A percentile compares a stretch with the other conserved stretches of the same genome.
Evolutionary conservation across 495 filamentous ascomycete genomes (phyloP).

Genomic region (Clavariopsis aquatica): DNA sequence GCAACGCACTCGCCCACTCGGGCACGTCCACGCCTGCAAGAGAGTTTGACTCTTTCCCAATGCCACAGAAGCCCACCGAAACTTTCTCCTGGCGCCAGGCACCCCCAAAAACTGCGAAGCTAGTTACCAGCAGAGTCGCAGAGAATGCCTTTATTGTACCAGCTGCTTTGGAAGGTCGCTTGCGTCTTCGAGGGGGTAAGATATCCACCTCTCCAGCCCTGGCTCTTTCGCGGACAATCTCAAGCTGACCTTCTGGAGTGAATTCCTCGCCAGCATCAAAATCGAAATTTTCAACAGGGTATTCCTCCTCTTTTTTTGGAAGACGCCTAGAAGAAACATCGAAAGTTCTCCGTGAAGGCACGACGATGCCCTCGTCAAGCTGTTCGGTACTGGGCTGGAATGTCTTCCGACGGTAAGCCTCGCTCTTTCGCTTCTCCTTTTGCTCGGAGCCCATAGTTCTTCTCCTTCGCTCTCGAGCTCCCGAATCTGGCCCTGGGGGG

Average conservation of each 20-base stretch:
- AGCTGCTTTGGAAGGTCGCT: constrained; percentile 28
- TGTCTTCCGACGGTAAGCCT: constrained; percentile 48
- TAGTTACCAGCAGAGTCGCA: constrained; percentile 63
- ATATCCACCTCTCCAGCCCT: constrained; percentile 47
- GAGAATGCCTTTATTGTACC: constrained; percentile 45
- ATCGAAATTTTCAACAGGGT: constrained; percentile 52
- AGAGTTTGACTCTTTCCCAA: constrained; percentile 60
- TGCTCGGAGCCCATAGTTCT: constrained; percentile 42
- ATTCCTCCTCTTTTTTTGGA: constrained; percentile 45
- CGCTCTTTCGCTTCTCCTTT: constrained; percentile 52
- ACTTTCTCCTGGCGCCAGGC: constrained; percentile 95
- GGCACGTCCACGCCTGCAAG: constrained; percentile 46
- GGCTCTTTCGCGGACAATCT: constrained; percentile 63
- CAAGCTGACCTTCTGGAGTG: constrained; percentile 83
- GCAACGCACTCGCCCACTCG: constrained; percentile 62
- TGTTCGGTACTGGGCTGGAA: constrained; percentile 40
- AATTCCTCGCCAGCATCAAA: constrained; percentile 75
- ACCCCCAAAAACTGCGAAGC: constrained; percentile 65
- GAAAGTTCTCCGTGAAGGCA: constrained; percentile 50
- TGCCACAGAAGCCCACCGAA: constrained; percentile 90
- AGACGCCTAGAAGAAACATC: constrained; percentile 42
- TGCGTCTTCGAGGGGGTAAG: constrained; percentile 39
- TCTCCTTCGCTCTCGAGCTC: constrained; percentile 49
- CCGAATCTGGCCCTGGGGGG: constrained; percentile 47
- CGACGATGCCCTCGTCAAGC: constrained; percentile 45